phyloP scores from a whole-genome alignment of 257 asterid species.

The Solanum sitiens region DNA sequence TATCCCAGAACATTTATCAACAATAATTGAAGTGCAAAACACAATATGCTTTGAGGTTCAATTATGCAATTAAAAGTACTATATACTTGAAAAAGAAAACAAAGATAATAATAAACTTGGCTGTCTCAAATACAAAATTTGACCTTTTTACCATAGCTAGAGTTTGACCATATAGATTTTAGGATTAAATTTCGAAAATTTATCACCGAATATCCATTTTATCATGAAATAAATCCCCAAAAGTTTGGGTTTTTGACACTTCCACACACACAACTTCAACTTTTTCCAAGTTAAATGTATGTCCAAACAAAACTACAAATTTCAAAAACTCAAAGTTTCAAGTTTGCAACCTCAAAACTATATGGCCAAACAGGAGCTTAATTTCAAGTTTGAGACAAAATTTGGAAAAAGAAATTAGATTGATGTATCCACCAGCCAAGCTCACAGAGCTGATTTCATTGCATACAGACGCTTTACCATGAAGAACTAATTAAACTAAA shows the following conservation, averaged over 20 bases:
- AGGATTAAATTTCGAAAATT: background rate
- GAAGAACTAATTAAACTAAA: background rate
- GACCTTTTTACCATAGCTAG: background rate
- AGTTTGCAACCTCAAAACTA: background rate
- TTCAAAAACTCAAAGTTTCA: background rate
- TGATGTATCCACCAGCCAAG: background rate
- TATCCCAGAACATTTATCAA: background rate
- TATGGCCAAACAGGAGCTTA: background rate
- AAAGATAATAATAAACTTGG: background rate
- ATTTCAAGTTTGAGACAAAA: background rate
- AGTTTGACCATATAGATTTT: background rate
- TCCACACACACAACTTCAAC: background rate
- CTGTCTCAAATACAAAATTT: background rate
- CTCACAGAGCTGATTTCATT: background rate
- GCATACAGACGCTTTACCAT: background rate
- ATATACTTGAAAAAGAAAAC: background rate
- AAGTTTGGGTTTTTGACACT: background rate
- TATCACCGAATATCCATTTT: background rate
- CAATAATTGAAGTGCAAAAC: background rate
- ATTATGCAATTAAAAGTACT: background rate
- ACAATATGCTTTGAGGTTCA: background rate
- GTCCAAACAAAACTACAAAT: background rate
- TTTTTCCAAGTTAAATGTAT: background rate
- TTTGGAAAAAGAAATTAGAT: background rate
- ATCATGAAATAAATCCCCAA: background rate